phyloP scores from a whole-genome alignment of 441 rosid species.

The Syzygium malaccense region DNA sequence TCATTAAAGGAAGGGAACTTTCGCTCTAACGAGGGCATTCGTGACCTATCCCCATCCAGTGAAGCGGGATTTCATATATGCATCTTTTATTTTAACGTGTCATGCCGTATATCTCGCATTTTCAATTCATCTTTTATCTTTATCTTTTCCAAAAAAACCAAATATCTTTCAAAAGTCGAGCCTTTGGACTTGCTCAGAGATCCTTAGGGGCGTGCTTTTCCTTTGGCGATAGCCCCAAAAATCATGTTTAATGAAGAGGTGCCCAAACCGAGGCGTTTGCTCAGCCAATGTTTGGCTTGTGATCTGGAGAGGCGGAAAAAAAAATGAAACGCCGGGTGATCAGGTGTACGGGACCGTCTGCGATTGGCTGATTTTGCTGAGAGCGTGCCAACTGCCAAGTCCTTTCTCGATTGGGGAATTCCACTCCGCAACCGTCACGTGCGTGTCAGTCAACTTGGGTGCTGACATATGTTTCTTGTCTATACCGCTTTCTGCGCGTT shows the following conservation, averaged over 20 bases:
- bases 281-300: neutral
- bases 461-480: neutral
- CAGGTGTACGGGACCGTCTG: neutral
- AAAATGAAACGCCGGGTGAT: neutral
- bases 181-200: no score
- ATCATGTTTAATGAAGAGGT: neutral
- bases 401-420: neutral
- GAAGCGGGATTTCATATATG: no score
- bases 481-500: neutral
- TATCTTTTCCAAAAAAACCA: no score
- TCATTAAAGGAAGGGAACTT: no score
- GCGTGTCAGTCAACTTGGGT: neutral
- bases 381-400: neutral
- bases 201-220: neutral
- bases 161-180: no score
- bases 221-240: neutral
- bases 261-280: neutral
- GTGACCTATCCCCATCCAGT: no score
- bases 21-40: no score
- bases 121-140: no score
- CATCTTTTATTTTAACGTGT: no score
- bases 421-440: neutral
- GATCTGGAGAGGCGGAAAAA: neutral
- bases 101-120: rapidly evolving
- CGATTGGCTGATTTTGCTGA: neutral